phyloP scores from a whole-genome alignment of 768 basidiomycete species.

The Suillus brevipes region DNA sequence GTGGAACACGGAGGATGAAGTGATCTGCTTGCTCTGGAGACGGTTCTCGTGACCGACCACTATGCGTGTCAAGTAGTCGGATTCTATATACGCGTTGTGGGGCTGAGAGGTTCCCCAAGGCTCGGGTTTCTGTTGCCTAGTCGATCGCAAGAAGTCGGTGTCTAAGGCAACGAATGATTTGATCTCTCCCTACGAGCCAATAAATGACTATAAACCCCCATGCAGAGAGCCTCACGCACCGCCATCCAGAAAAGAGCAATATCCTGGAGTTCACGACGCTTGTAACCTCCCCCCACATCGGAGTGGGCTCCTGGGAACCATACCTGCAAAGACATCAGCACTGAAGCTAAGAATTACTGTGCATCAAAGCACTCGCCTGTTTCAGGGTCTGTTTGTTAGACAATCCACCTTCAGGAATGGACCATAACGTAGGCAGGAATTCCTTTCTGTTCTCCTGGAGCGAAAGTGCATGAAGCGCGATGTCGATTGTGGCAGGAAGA shows the following conservation, averaged over 20 bases:
- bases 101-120: constrained; percentile 11
- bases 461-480: constrained; percentile 28
- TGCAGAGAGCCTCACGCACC: constrained; percentile 9
- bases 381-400: constrained; percentile 13
- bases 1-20: constrained; percentile 2
- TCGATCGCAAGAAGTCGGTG: constrained; percentile 3
- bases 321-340: constrained; percentile 13
- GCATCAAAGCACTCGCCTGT: constrained; percentile 10
- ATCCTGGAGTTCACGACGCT: constrained; percentile 17
- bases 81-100: constrained; percentile 9
- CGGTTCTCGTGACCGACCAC: constrained; percentile 8
- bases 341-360: neutral
- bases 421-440: constrained; percentile 25
- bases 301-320: constrained; percentile 31
- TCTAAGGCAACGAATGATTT: constrained; percentile 2
- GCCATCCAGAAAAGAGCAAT: constrained; percentile 26
- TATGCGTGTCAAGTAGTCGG: neutral
- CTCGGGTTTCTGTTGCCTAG: constrained; percentile 6
- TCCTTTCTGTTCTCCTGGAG: constrained; percentile 26
- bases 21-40: constrained; percentile 6
- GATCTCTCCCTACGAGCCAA: constrained; percentile 8
- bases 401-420: constrained; percentile 6
- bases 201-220: neutral
- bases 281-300: constrained; percentile 21
- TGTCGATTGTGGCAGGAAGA: constrained; percentile 17